Percentiles rank a stretch among this genome's conserved stretches.
Conservation (phyloP, 2,329 filamentous ascomycete species). For the Aureobasidium melanogenum region DNA sequence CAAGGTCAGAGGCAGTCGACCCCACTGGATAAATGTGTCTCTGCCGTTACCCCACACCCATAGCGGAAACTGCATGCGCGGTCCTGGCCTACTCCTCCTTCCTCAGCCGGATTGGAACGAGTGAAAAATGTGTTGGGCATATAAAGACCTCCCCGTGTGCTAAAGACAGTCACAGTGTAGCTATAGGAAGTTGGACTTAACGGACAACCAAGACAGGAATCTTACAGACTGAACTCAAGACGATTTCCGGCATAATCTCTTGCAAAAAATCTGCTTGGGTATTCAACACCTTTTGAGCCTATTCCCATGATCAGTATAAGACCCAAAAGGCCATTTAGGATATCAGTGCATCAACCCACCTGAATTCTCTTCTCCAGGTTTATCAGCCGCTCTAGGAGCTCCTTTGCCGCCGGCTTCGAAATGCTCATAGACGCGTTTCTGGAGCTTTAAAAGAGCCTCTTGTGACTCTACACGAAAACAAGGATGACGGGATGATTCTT, state of each 20-base stretch:
- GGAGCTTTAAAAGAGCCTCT: slow-evolving; percentile 41
- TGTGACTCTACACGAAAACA: slow-evolving; percentile 47
- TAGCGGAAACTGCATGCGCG: not conserved
- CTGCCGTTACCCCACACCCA: not conserved
- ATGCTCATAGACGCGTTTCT: slow-evolving; percentile 45
- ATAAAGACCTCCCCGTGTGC: no score
- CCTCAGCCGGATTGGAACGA: not conserved
- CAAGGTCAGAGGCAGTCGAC: not conserved
- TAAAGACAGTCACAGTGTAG: no score
- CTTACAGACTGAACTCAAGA: slow-evolving; percentile 30
- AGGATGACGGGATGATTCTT: slow-evolving; percentile 42
- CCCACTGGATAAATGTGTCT: not conserved
- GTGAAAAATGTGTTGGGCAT: not conserved
- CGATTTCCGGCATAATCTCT: slow-evolving; percentile 35
- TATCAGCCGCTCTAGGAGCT: slow-evolving; percentile 47
- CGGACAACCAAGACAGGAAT: not conserved
- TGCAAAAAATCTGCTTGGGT: slow-evolving; percentile 54
- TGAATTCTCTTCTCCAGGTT: slow-evolving; percentile 39
- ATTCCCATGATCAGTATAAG: not conserved
- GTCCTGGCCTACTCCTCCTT: not conserved
- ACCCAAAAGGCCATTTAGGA: not conserved
- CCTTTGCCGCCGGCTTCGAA: slow-evolving; percentile 38
- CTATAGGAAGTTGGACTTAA: not conserved
- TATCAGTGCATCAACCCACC: slow-evolving; percentile 25
- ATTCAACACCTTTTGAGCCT: slow-evolving; percentile 49